Evolutionary conservation across 768 basidiomycete species (phyloP), one percentile per base, ranked within the genome.

Genomic region (Rhizopogon roseolus): DNA sequence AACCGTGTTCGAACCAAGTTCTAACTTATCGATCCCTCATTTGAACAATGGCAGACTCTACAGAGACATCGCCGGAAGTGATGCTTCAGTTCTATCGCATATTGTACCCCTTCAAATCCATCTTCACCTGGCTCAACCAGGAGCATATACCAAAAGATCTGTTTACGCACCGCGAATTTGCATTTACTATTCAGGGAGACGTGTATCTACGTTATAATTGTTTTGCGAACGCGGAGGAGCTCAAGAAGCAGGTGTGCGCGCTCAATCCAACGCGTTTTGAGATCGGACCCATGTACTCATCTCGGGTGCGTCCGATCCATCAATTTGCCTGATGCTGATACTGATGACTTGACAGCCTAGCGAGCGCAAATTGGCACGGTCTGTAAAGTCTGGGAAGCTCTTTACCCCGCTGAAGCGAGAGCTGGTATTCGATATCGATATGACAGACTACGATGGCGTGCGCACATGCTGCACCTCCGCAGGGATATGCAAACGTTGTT

Each of bases 341-440:
- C 52, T 60, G 29, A 62, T 17, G 41, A 3, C 38, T 34, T 22
- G 19, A 38, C 27, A 97, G 93, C 96, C 96, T 3, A 78, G 84
- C 63, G 96, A 98, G 75, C 88, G 82, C 66, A 95, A 95, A 64
- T 86, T 90, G 0, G 76, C 92, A 14, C 82, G 83, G 10, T 74
- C 85, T n/a, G 71, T 73, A 2, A 48, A 48, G 32, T 48, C 45
- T 4, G 45, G 45, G 45, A 48, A 48, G 8, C 45, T 77, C 0
- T 85, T 98, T 60, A 75, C 78, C 41, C 93, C 97, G 0, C 67
- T 81, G 34, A 81, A 83, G 58, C 87, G 97, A 54, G 97, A 98
- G 67, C 86, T 99, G 41, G 96, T 98, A 0, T 97, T 99, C 67
- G 97, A 99, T 82, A 98, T 99, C 66, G 97, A 99, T 71, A 98